Evolutionary conservation across 164 flowering plant species (phyloP).

Genomic region (Amborella trichopoda): DNA sequence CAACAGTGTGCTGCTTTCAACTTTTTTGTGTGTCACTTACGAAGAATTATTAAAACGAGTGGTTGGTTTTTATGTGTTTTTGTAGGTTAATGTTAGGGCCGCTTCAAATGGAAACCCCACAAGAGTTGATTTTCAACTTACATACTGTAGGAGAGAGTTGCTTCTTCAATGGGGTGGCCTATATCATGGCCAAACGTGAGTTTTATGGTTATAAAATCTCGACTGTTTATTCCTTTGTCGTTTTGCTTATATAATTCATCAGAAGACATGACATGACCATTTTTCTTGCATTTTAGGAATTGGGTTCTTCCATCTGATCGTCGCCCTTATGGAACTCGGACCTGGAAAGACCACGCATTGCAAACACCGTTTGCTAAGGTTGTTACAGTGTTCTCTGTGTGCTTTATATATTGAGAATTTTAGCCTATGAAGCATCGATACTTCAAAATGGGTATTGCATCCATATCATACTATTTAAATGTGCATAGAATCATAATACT

Average conservation of each 20-base stretch:
- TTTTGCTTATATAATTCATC: not conserved
- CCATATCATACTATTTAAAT: too few species aligned
- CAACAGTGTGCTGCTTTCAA: not conserved
- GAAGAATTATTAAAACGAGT: not conserved
- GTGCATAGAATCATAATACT: not conserved
- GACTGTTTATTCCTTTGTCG: not conserved
- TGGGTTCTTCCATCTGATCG: slow-evolving; percentile 23
- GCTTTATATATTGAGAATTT: not conserved
- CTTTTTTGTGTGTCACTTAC: not conserved
- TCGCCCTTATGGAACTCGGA: slow-evolving; percentile 16
- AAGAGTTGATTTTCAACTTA: slow-evolving; percentile 25
- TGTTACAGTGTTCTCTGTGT: not conserved
- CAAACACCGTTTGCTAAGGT: slow-evolving; percentile 34
- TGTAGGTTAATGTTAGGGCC: slow-evolving; percentile 24
- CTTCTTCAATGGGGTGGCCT: slow-evolving; percentile 34
- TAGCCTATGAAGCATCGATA: too few species aligned
- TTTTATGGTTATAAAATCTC: not conserved
- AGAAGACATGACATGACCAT: not conserved
- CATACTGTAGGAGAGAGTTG: slow-evolving; percentile 21
- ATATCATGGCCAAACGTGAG: slow-evolving; percentile 26
- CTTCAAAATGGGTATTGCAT: too few species aligned
- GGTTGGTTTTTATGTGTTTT: not conserved
- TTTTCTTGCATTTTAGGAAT: slow-evolving; percentile 15
- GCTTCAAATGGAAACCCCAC: slow-evolving; percentile 15
- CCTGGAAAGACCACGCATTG: slow-evolving; percentile 23